phyloP scores from a whole-genome alignment of 1,139 yeast genomes.

The Candida sp. region DNA sequence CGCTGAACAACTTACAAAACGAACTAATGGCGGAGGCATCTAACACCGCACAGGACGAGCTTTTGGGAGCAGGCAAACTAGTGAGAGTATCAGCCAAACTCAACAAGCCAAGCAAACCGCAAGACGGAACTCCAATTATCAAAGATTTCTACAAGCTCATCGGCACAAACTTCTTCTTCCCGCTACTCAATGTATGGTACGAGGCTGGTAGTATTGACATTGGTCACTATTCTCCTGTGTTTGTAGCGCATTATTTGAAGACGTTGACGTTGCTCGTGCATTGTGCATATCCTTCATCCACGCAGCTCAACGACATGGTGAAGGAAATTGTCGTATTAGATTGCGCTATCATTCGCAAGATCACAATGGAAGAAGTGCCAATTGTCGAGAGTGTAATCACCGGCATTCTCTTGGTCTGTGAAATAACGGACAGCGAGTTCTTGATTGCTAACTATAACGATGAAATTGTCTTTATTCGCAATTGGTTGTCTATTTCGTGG shows the following conservation, averaged over 20 bases:
- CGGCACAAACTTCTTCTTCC: conserved; percentile 54
- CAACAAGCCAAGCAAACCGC: conserved; percentile 9
- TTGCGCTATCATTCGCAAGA: conserved; percentile 25
- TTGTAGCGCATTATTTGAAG: conserved; percentile 62
- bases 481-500: conserved; percentile 50
- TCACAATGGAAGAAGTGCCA: conserved; percentile 32
- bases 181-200: conserved; percentile 61
- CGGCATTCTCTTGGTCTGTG: conserved; percentile 49
- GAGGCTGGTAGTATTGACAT: conserved; percentile 46
- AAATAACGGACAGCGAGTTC: conserved; percentile 43
- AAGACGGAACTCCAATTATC: conserved; percentile 16
- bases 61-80: conserved; percentile 49
- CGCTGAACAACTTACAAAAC: conserved; percentile 28
- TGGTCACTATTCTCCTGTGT: conserved; percentile 59
- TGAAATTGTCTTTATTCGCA: conserved; percentile 35
- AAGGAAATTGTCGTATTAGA: conserved; percentile 52
- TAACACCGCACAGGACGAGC: conserved; percentile 41
- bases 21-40: conserved; percentile 41
- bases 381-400: conserved; percentile 52
- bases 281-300: conserved; percentile 58
- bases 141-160: conserved; percentile 50
- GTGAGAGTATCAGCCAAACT: conserved; percentile 46
- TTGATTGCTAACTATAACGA: conserved; percentile 30
- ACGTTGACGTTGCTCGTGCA: conserved; percentile 61
- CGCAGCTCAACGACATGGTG: conserved; percentile 59